phyloP scores from a whole-genome alignment of 805 yeast species.

The Starmerella powellii region DNA sequence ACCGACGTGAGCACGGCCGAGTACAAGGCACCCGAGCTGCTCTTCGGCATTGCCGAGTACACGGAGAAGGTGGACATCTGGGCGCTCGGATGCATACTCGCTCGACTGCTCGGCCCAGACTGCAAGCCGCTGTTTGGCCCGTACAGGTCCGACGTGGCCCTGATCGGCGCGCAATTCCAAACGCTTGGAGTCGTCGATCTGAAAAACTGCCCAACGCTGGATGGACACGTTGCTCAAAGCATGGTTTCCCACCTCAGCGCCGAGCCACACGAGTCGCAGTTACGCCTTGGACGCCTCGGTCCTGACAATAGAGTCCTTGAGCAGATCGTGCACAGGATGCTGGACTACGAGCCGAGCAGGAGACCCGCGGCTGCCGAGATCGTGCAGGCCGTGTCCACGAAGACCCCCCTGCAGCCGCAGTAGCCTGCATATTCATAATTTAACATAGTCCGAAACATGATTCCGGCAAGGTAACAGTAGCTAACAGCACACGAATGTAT shows the following conservation, averaged over 20 bases:
- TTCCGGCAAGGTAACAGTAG: no score
- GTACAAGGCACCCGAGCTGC: slow-evolving; percentile 64
- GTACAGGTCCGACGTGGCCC: slow-evolving; percentile 42
- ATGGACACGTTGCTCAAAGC: slow-evolving; percentile 11
- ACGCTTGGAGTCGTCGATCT: slow-evolving; percentile 46
- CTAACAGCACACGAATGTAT: no score
- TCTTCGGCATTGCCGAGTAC: slow-evolving; percentile 49
- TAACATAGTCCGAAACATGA: no score
- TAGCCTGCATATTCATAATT: no score
- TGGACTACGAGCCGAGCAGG: slow-evolving; percentile 11
- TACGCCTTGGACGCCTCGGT: background rate
- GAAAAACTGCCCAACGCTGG: slow-evolving; percentile 19
- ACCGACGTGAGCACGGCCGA: slow-evolving; percentile 50
- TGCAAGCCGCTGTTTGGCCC: slow-evolving; percentile 33
- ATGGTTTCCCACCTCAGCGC: background rate
- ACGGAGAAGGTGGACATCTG: slow-evolving; percentile 52
- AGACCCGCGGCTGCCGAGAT: slow-evolving; percentile 12
- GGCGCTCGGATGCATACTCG: slow-evolving; percentile 54
- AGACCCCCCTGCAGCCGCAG: no score
- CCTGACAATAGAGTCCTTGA: background rate
- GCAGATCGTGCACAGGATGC: background rate
- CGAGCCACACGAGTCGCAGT: background rate
- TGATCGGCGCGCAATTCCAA: slow-evolving; percentile 43
- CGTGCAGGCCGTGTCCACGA: background rate
- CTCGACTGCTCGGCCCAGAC: slow-evolving; percentile 38